Base-by-base conservation (phyloP, 176 grass and related monocot species). In the Luzula sylvatica region DNA sequence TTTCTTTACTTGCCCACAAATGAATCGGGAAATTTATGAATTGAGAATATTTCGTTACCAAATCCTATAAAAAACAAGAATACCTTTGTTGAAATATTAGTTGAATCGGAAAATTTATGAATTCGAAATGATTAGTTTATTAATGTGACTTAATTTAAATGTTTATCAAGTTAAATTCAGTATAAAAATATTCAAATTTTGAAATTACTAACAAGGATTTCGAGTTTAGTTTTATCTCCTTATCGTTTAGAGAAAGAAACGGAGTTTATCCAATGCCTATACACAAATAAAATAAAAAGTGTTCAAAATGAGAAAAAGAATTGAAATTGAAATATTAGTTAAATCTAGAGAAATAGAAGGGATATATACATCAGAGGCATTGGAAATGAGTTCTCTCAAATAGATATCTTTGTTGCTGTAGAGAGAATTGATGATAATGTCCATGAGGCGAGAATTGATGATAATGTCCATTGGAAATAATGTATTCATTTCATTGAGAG, bases 11-110 rank as follows among this genome's bases (percentile, higher is more conserved):
- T 71, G 92, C 75, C 92, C 92, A 98, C 53, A 98, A 55, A 55
- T 98, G 86, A 23, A 98, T 98, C 25, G 92, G 92, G 78, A 98
- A 98, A 64, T 98, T 98, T 57, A 98, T 98, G 54, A 98, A 98
- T 52, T 90, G 74, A 61, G 92, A 98, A 52, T 98, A 98, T 55
- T 55, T 89, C 72, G 89, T 98, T 21, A 98, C 78, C 65, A 98
- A 86, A 15, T 98, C 92, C 92, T 98, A 50, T 7, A 14, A 69
- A 16, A 67, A 75, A 11, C 26, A 39, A 47, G 13, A 53, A 26
- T 5, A 46, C 1, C 5, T 35, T 9, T 9, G 9, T 35, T n/a
- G n/a, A 35, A 35, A 35, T 35, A 35, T 35, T 35, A 35, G 30
- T n/a, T n/a, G n/a, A n/a, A n/a, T n/a, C n/a, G n/a, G n/a, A n/a